Evolutionary conservation across 179 eudicot genomes (phyloP), one percentile per base, ranked within the genome.

Genomic region (Dionaea muscipula): DNA sequence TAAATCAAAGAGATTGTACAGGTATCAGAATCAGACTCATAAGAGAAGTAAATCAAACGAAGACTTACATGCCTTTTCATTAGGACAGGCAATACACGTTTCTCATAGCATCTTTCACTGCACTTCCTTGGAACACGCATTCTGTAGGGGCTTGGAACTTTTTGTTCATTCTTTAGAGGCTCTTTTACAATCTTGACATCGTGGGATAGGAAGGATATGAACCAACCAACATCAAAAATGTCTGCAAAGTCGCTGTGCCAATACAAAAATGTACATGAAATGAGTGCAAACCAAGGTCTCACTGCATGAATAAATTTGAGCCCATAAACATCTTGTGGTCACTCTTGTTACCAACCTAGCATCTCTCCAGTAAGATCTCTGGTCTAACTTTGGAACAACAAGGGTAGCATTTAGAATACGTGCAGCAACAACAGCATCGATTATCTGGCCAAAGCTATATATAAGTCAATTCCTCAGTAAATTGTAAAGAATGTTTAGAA

Each of bases 341-440:
- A 35, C 43, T 11, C 7, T 31, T 31, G 47, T 36, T 22, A 58
- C 76, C 51, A 57, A 91, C 98, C 98, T 91, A 17, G 85, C 67
- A 80, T 91, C 98, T 62, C 80, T 91, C 98, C 98, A 91, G 66
- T 78, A 91, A 14, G 98, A 91, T 67, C 87, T 82, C 73, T 78
- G 79, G 57, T 91, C 98, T 72, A 91, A 73, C 69, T 82, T 82
- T 55, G 98, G 98, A 68, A 84, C 84, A 49, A 91, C 84, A 36
- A 91, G 88, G 39, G 94, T 86, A 44, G 86, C 91, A 80, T 86
- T 91, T 70, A 86, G 62, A 52, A 91, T 87, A 52, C 95, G 90
- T 59, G 98, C 98, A 66, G 95, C 98, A 75, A 84, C 95, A 60
- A 91, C 97, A 57, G 84, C 98, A 78, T 91, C 98, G 61, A 80